These are phyloP conservation scores for Pseudogymnoascus pannorum DNA, from an alignment of 2,329 filamentous ascomycete genomes.

Conservation along the genomic window DNA sequence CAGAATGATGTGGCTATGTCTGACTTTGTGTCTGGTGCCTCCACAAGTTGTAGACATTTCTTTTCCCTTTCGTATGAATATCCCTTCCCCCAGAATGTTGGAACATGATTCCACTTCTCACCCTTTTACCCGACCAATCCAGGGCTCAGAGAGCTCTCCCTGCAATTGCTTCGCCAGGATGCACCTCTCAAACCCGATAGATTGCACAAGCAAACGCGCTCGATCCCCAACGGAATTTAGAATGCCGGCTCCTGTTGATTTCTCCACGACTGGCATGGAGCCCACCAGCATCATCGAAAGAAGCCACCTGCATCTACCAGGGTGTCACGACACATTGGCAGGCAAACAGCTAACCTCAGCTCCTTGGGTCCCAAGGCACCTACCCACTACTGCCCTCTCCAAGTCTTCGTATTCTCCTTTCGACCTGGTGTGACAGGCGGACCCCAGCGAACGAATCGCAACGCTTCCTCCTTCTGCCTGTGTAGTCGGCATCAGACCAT, in stretches of 20 bases:
- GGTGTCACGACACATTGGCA: background rate
- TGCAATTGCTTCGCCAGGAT: background rate
- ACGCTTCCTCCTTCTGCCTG: background rate
- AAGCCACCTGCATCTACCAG: slow-evolving; percentile 5
- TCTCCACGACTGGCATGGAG: background rate
- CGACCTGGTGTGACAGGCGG: background rate
- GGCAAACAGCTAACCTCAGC: background rate
- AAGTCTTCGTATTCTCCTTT: background rate
- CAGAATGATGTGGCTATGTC: background rate
- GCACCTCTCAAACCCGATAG: background rate
- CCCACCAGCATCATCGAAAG: background rate
- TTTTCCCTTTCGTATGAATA: background rate
- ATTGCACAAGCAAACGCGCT: background rate
- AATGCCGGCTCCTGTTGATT: background rate
- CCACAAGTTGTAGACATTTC: background rate
- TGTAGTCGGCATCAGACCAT: background rate
- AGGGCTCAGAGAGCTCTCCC: background rate
- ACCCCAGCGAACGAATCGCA: slow-evolving; percentile 1
- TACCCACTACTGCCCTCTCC: background rate
- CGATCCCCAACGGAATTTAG: background rate
- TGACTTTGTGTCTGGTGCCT: background rate
- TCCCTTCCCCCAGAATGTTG: background rate
- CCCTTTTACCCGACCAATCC: background rate
- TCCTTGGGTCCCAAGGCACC: background rate
- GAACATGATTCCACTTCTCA: background rate